phyloP scores from a whole-genome alignment of 1,284 basidiomycete genomes.

The Leccinum subrobustum region DNA sequence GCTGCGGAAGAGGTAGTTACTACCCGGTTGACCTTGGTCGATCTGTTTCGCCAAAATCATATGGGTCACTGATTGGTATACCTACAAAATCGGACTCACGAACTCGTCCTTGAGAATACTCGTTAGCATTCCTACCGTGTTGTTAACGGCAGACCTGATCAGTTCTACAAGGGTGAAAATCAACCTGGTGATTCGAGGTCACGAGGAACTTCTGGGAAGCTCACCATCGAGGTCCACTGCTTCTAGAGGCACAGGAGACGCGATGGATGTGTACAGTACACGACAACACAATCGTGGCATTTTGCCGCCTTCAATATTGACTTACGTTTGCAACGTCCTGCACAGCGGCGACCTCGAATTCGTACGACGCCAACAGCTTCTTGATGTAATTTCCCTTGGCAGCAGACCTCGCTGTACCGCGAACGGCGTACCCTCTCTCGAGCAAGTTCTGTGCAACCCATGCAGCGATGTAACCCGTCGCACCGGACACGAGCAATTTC shows the following conservation, averaged over 20 bases:
- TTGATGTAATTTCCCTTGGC: neutral
- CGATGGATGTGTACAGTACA: neutral
- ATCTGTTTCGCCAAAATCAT: no score
- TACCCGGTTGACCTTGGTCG: no score
- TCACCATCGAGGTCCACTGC: no score
- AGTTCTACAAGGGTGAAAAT: neutral
- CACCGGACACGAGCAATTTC: neutral
- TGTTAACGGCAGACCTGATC: neutral
- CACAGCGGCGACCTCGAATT: neutral
- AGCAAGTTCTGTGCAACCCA: neutral
- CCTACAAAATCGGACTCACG: neutral
- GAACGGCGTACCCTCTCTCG: neutral
- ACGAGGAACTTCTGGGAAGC: no score
- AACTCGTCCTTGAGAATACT: neutral
- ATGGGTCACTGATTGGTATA: no score
- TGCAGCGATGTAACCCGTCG: neutral
- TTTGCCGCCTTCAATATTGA: constrained; percentile 59
- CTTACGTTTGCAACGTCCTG: neutral
- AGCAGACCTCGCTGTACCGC: neutral
- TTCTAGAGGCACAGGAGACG: no score
- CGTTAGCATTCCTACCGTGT: neutral
- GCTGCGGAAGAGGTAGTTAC: no score
- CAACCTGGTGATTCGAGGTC: no score
- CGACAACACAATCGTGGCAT: constrained; percentile 7
- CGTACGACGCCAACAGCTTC: neutral